Conservation (phyloP, 2,329 filamentous ascomycete species). For the Hypocreales sp. region DNA sequence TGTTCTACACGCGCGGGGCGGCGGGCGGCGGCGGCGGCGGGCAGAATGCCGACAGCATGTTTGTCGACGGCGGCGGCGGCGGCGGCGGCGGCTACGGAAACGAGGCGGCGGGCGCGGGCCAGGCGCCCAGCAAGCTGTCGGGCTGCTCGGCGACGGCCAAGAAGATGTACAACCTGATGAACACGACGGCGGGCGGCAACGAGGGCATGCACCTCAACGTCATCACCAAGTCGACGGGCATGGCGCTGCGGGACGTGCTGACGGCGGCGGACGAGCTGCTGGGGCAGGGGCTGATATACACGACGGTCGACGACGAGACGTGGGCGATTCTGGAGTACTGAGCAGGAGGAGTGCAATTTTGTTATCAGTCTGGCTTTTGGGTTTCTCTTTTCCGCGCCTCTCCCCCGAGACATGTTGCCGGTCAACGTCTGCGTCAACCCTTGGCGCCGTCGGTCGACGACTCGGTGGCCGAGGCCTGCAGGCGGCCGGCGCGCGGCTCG, state of each 20-base stretch:
- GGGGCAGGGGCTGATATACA: constrained; percentile 61
- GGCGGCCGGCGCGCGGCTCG: constrained; percentile 36
- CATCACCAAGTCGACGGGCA: constrained; percentile 49
- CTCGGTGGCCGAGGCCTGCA: constrained; percentile 3
- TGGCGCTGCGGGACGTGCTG: constrained; percentile 56
- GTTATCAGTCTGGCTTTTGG: neutral
- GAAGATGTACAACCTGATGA: constrained; percentile 58
- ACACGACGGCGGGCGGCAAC: constrained; percentile 51
- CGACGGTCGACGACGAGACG: constrained; percentile 83
- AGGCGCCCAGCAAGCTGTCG: constrained; percentile 22
- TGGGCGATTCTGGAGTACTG: constrained; percentile 62
- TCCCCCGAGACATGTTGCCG: no score
- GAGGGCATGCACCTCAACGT: constrained; percentile 74
- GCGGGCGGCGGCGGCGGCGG: constrained; percentile 23
- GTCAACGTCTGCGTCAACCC: no score
- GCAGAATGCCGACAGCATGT: constrained; percentile 33
- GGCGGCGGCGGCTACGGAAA: constrained; percentile 24
- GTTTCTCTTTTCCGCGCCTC: neutral
- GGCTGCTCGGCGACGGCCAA: constrained; percentile 41
- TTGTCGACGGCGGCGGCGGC: constrained; percentile 34
- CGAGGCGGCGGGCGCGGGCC: constrained; percentile 19
- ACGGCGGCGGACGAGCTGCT: constrained; percentile 72
- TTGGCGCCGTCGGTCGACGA: constrained; percentile 4
- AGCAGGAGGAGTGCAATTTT: neutral
- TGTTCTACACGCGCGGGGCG: constrained; percentile 64